A percentile compares a stretch with the other conserved stretches of the same genome.
These are phyloP conservation scores for Letharia lupina DNA, from an alignment of 495 filamentous ascomycete species.

Conservation along the genomic window DNA sequence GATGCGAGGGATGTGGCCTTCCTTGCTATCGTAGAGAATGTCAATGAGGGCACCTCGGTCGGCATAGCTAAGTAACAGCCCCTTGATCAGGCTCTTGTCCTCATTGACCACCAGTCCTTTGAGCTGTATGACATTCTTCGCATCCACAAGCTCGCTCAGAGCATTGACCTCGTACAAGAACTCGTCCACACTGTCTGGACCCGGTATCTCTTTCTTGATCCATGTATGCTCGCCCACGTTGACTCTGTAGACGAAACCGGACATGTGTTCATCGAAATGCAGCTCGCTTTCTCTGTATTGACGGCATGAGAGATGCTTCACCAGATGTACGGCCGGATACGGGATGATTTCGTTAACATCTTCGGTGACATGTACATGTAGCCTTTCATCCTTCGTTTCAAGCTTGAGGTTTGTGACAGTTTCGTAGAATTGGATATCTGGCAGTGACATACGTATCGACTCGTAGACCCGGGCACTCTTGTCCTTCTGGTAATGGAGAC, in stretches of 20 bases:
- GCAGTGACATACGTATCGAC: constrained; percentile 83
- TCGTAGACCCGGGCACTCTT: constrained; percentile 95
- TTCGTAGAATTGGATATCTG: constrained; percentile 88
- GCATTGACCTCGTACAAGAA: constrained; percentile 98
- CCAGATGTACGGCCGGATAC: constrained; percentile 67
- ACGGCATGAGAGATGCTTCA: constrained; percentile 63
- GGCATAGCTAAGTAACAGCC: constrained; percentile 82
- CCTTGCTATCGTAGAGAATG: constrained; percentile 68
- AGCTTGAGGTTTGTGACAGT: constrained; percentile 95
- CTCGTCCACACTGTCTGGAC: constrained; percentile 91
- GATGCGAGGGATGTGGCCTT: constrained; percentile 38
- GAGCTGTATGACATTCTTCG: constrained; percentile 75
- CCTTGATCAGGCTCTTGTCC: constrained; percentile 64
- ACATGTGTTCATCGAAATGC: constrained; percentile 83
- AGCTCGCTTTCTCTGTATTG: constrained; percentile 44
- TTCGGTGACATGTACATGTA: constrained; percentile 98
- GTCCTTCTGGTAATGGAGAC: constrained; percentile 76
- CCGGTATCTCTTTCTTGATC: constrained; percentile 98
- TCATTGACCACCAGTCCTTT: constrained; percentile 87
- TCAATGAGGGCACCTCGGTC: constrained; percentile 85
- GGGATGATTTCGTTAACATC: constrained; percentile 92
- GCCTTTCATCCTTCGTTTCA: constrained; percentile 75
- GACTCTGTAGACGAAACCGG: constrained; percentile 97
- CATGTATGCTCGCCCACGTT: constrained; percentile 54
- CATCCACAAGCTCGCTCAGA: constrained; percentile 63